These are phyloP conservation scores for Kondoa subrosea DNA, from an alignment of 768 basidiomycete species.

Conservation along the genomic window DNA sequence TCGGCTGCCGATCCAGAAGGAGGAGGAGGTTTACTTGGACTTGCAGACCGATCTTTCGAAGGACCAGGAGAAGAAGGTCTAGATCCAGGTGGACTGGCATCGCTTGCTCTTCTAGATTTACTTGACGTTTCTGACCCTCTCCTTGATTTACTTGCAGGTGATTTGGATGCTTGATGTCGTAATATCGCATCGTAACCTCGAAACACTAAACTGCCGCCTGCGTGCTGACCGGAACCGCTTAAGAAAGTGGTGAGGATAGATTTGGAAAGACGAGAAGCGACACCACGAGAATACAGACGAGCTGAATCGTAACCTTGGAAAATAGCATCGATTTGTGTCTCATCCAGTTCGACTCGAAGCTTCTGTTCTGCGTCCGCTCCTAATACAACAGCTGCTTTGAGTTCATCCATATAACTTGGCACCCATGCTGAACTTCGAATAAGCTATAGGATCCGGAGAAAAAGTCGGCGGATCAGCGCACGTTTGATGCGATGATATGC, in stretches of 20 bases:
- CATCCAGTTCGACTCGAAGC: constrained; percentile 19
- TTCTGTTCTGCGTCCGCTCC: constrained; percentile 23
- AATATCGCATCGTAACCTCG: constrained; percentile 15
- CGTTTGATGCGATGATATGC: constrained; percentile 20
- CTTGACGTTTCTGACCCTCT: background rate
- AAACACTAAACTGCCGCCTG: constrained; percentile 10
- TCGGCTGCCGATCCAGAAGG: background rate
- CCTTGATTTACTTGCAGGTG: background rate
- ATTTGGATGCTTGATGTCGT: constrained; percentile 9
- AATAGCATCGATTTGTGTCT: constrained; percentile 24
- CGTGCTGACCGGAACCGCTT: background rate
- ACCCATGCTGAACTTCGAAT: constrained; percentile 15
- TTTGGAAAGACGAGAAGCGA: constrained; percentile 15
- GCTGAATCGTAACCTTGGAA: constrained; percentile 20
- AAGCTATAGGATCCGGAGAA: background rate
- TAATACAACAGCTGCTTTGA: constrained; percentile 21
- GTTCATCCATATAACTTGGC: constrained; percentile 21
- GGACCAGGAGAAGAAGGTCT: background rate
- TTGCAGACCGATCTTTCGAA: no score
- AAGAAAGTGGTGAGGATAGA: constrained; percentile 19
- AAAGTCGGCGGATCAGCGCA: background rate
- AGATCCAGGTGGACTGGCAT: background rate
- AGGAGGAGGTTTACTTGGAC: background rate
- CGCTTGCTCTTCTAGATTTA: background rate
- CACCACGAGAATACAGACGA: constrained; percentile 11